phyloP scores from a whole-genome alignment of 2,329 filamentous ascomycete genomes.

The Phyllosticta paracitricarpa region DNA sequence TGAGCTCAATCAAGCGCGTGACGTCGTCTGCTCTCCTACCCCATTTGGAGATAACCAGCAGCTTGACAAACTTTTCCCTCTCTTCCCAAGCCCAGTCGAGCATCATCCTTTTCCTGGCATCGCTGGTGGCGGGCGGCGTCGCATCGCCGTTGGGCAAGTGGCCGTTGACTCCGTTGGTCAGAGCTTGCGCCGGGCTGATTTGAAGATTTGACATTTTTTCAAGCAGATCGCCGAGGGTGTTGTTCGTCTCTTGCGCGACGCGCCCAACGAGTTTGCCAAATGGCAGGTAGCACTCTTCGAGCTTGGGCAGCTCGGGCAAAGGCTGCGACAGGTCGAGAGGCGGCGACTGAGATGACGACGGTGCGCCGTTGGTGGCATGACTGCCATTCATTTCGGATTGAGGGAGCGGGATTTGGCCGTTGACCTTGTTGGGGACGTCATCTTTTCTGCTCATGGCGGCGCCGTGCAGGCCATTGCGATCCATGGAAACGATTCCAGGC shows the following conservation, averaged over 20 bases:
- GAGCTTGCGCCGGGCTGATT: slow-evolving; percentile 35
- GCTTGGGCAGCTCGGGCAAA: slow-evolving; percentile 52
- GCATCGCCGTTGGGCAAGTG: slow-evolving; percentile 22
- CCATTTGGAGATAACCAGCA: slow-evolving; percentile 86
- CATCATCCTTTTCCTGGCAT: slow-evolving; percentile 65
- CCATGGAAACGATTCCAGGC: slow-evolving; percentile 41
- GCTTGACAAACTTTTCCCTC: slow-evolving; percentile 85
- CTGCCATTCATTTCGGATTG: slow-evolving; percentile 8
- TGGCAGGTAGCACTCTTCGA: slow-evolving; percentile 63
- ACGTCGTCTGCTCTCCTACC: slow-evolving; percentile 68
- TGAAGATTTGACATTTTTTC: slow-evolving; percentile 60
- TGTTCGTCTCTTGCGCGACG: slow-evolving; percentile 74
- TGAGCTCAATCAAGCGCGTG: slow-evolving; percentile 80
- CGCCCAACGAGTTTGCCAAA: slow-evolving; percentile 66
- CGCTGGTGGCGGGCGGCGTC: slow-evolving; percentile 49
- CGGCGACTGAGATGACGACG: slow-evolving; percentile 10
- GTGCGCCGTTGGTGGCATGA: slow-evolving; percentile 8
- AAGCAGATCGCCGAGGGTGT: slow-evolving; percentile 62
- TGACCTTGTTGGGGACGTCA: slow-evolving; percentile 7
- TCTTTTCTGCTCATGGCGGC: slow-evolving; percentile 16
- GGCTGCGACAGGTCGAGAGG: slow-evolving; percentile 16
- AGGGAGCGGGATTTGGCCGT: slow-evolving; percentile 3
- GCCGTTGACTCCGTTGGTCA: slow-evolving; percentile 29
- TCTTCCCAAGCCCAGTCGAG: slow-evolving; percentile 70
- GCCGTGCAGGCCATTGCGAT: slow-evolving; percentile 31